Base-by-base conservation (phyloP, 1,284 basidiomycete genomes). In the Boletus semigastroideus region DNA sequence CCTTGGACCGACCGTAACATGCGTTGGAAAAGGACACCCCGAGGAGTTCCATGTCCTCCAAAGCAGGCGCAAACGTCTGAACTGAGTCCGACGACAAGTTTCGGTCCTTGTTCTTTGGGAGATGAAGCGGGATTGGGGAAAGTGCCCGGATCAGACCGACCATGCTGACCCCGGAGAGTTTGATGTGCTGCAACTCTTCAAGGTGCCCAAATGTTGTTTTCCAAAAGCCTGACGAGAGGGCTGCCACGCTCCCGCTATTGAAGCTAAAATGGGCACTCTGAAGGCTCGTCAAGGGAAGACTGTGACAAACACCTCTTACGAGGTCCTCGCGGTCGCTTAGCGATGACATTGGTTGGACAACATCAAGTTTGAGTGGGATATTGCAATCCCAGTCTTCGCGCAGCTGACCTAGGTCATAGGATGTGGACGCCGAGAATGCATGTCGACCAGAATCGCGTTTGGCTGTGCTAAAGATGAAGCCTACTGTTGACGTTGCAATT, bases 21-120 rank as follows among this genome's bases (percentile, higher is more conserved):
- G 56, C 57, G 13, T 56, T 60, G 31, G 53, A 45, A 40, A 74
- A 75, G 20, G 55, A 48, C 12, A 62, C 50, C 1, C 50, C 45
- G 30, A 63, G 53, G 16, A 75, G 44, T 20, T 59, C 55, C 17
- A 76, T 56, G 43, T 62, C 58, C 42, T 60, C 56, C 42, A 76
- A 63, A 17, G 57, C 57, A 0, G 72, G 69, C 49, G 57, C 62
- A 66, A 53, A 74, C 42, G 16, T 46, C 42, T 48, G 56, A 40
- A 27, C 12, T 10, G 49, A 48, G 27, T 44, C 39, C 16, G 2
- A 20, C 19, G 20, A 33, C 36, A 42, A 36, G 30, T 16, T n/a
- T 33, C 39, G 33, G 13, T 19, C n/a, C 5, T 40, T 19, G 7
- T 40, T 17, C 34, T 39, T 27, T 6, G 31, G 28, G 19, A 9